These are phyloP conservation scores for Acmispon strigosus DNA, from an alignment of 306 rosid species.

Conservation along the genomic window DNA sequence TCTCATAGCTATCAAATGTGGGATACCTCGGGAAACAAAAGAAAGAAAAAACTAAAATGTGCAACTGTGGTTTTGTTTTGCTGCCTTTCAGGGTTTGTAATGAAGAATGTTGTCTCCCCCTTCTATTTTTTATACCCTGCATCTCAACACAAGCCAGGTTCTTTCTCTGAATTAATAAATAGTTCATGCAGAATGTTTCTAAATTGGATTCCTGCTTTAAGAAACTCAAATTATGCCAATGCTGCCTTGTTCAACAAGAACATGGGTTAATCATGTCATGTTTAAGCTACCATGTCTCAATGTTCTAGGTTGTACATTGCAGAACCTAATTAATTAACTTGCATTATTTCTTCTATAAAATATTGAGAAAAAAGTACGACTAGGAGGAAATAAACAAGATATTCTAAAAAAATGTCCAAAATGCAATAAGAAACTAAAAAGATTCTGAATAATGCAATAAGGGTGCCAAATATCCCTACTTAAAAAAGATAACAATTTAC, in stretches of 20 bases:
- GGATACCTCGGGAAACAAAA: too few species aligned
- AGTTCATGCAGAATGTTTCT: neutral
- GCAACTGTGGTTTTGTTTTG: neutral
- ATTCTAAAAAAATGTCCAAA: neutral
- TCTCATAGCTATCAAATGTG: too few species aligned
- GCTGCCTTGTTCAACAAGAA: constrained; percentile 20
- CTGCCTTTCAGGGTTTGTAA: constrained; percentile 41
- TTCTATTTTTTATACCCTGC: neutral
- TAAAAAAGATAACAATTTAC: too few species aligned
- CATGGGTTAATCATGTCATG: neutral
- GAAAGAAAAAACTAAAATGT: too few species aligned
- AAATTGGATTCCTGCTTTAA: constrained; percentile 15
- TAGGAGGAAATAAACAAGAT: neutral
- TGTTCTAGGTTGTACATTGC: neutral
- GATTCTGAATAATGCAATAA: neutral
- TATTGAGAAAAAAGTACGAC: neutral
- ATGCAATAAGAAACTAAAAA: neutral
- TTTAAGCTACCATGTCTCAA: constrained; percentile 23
- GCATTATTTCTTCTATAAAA: neutral
- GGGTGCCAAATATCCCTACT: neutral
- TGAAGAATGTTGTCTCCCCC: constrained; percentile 51
- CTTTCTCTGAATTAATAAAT: neutral
- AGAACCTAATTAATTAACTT: neutral
- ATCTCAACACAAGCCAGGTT: neutral
- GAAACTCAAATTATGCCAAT: constrained; percentile 5